Percentiles rank a stretch among this genome's conserved stretches.
These are phyloP conservation scores for Mucor lusitanicus DNA, from an alignment of 371 early-diverging fungal genomes.

Conservation along the genomic window DNA sequence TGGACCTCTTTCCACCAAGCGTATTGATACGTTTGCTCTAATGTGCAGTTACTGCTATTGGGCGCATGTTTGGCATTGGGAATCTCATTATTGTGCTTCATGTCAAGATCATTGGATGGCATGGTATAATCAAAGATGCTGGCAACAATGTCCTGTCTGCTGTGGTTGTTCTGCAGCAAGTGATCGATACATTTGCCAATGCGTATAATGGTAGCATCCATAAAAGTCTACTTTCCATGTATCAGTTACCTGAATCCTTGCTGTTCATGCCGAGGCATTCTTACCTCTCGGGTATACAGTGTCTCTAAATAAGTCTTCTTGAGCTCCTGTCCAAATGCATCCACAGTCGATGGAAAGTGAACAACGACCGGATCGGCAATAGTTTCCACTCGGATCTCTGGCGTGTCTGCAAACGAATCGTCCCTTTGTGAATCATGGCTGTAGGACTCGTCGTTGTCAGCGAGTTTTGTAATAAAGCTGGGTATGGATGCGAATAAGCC, in stretches of 20 bases:
- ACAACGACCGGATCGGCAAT: neutral
- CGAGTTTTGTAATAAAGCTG: neutral
- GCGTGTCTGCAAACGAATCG: neutral
- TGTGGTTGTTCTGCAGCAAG: neutral
- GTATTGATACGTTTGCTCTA: conserved; percentile 12
- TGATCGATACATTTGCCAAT: conserved; percentile 10
- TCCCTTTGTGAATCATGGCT: neutral
- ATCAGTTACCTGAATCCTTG: neutral
- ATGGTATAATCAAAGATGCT: conserved; percentile 13
- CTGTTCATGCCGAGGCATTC: neutral
- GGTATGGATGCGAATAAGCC: neutral
- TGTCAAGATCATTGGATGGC: conserved; percentile 1
- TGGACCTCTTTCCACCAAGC: conserved; percentile 21
- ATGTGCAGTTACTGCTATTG: neutral
- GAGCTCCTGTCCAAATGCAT: conserved; percentile 13
- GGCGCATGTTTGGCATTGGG: neutral
- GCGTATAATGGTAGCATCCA: neutral
- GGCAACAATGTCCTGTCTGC: conserved; percentile 9
- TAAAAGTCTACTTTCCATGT: neutral
- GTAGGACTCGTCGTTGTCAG: neutral
- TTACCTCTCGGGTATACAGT: conserved; percentile 21
- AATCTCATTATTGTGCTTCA: conserved; percentile 2
- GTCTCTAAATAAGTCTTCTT: conserved; percentile 15
- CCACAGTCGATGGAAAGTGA: conserved; percentile 6
- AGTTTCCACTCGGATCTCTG: neutral